Evolutionary conservation across 2,329 filamentous ascomycete species (phyloP).

Genomic region (Xylaria multiplex): DNA sequence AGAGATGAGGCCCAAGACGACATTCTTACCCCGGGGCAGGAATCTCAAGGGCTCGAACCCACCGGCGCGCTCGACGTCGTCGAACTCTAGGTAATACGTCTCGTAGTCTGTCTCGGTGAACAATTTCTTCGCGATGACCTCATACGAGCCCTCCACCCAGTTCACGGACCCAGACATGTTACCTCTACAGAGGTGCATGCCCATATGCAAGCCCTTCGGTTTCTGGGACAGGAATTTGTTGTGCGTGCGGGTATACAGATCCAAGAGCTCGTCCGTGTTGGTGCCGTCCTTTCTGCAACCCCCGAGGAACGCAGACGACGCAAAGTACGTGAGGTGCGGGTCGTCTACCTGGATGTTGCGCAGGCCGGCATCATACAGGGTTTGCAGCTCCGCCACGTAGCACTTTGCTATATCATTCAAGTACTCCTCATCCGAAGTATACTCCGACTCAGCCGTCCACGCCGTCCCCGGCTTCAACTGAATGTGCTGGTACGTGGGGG

Average conservation of each 20-base stretch:
- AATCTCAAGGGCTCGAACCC: constrained; percentile 61
- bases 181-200: constrained; percentile 68
- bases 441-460: constrained; percentile 58
- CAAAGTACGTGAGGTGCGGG: constrained; percentile 67
- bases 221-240: constrained; percentile 65
- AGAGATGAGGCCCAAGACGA: constrained; percentile 62
- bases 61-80: constrained; percentile 58
- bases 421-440: constrained; percentile 62
- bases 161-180: constrained; percentile 60
- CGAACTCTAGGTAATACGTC: constrained; percentile 65
- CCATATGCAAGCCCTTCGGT: constrained; percentile 67
- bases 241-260: constrained; percentile 70
- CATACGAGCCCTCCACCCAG: constrained; percentile 63
- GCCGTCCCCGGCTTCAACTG: constrained; percentile 64
- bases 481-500: constrained; percentile 73
- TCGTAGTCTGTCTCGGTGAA: constrained; percentile 60
- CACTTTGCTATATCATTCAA: constrained; percentile 64
- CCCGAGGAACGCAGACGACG: constrained; percentile 64
- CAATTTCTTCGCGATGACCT: constrained; percentile 60
- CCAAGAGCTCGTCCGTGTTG: constrained; percentile 62
- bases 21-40: constrained; percentile 59
- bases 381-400: constrained; percentile 62
- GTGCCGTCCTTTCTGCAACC: constrained; percentile 66
- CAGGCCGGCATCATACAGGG: constrained; percentile 62
- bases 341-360: constrained; percentile 66